Percentiles rank a stretch among this genome's conserved stretches.
Conservation (phyloP, 2,329 filamentous ascomycete species). For the Cladorrhinum sp. region DNA sequence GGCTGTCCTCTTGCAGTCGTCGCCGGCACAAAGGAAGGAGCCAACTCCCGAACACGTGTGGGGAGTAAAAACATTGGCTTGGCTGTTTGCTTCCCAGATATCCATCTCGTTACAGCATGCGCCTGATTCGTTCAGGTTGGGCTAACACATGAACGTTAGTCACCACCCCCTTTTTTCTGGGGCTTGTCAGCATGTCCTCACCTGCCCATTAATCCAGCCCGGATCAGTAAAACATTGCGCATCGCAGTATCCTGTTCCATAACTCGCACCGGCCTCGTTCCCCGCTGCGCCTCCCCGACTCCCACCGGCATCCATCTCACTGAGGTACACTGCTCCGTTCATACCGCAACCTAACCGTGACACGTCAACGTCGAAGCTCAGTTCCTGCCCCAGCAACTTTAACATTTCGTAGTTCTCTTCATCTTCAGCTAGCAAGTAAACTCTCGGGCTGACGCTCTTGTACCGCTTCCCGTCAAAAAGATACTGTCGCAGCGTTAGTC, state of each 20-base stretch:
- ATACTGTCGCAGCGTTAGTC: conserved; percentile 28
- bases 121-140: conserved; percentile 42
- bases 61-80: conserved; percentile 44
- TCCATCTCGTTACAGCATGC: conserved; percentile 55
- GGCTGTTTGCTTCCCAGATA: conserved; percentile 53
- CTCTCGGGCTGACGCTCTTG: conserved; percentile 36
- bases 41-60: conserved; percentile 47
- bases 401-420: conserved; percentile 18
- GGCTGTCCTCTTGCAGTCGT: conserved; percentile 31
- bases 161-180: no score
- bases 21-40: conserved; percentile 43
- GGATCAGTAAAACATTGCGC: conserved; percentile 51
- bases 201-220: conserved; percentile 48
- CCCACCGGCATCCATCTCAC: conserved; percentile 13
- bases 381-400: conserved; percentile 16
- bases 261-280: conserved; percentile 58
- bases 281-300: conserved; percentile 14
- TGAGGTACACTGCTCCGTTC: conserved; percentile 21
- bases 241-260: conserved; percentile 64
- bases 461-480: conserved; percentile 17
- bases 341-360: conserved; percentile 20
- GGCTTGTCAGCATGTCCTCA: conserved; percentile 30
- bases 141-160: conserved; percentile 20
- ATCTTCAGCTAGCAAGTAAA: conserved; percentile 29
- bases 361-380: conserved; percentile 20